A percentile compares a stretch with the other conserved stretches of the same genome.
These are phyloP conservation scores for Fraxinus greggii DNA, from an alignment of 305 asterid species.

Conservation along the genomic window DNA sequence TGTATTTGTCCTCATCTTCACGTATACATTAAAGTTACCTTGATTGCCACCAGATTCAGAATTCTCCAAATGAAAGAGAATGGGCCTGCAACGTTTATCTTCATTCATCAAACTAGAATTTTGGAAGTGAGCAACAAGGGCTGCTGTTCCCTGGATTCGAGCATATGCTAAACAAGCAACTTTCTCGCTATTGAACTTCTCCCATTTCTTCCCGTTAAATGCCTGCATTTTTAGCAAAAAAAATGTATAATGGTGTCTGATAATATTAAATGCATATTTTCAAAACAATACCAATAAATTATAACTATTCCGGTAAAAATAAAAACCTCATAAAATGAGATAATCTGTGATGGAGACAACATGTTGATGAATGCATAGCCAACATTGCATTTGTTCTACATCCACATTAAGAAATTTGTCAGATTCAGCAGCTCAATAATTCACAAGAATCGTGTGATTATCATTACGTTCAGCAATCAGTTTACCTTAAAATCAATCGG, in stretches of 20 bases:
- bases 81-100: slow-evolving; percentile 70
- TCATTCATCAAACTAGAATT: slow-evolving; percentile 77
- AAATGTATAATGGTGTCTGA: not conserved
- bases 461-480: not conserved
- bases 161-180: slow-evolving; percentile 77
- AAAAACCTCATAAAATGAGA: slow-evolving; percentile 68
- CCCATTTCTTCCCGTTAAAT: slow-evolving; percentile 75
- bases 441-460: not conserved
- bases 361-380: slow-evolving; percentile 87
- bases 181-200: slow-evolving; percentile 79
- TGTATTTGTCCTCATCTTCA: not conserved
- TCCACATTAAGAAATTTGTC: not conserved
- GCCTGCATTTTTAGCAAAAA: slow-evolving; percentile 34
- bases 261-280: not conserved
- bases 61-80: slow-evolving; percentile 45
- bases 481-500: slow-evolving; percentile 83
- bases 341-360: slow-evolving; percentile 51
- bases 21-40: slow-evolving; percentile 32
- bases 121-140: slow-evolving; percentile 74
- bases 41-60: slow-evolving; percentile 35
- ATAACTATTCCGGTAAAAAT: not conserved
- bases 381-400: slow-evolving; percentile 85
- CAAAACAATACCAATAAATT: not conserved
- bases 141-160: slow-evolving; percentile 70
- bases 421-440: not conserved